Evolutionary conservation across 2,329 filamentous ascomycete species (phyloP), one percentile per base, ranked within the genome.

Genomic region (Alternaria sp.): DNA sequence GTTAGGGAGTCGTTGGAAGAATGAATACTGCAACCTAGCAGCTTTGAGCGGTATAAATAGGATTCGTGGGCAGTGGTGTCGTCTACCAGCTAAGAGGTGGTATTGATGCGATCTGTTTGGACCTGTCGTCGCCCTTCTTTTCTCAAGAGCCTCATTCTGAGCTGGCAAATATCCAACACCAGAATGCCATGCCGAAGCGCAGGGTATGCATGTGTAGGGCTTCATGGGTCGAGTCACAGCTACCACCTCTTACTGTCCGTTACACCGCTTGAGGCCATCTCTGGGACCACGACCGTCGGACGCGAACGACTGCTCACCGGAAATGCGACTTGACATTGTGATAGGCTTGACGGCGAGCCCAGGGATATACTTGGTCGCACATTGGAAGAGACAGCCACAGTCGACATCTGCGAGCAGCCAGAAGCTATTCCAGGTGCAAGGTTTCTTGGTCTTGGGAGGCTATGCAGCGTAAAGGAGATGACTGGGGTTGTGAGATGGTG

Each of bases 191-290:
- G 36, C 23, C 40, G 23, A 23, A 10, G 23, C 34, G 26, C 23
- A n/a, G 33, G 1, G 6, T 48, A 9, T 40, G 28, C 42, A 33
- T 6, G 9, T 10, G 24, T 5, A n/a, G 13, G 13, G 11, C 26
- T 56, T 44, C 24, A 17, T 4, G 31, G 31, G 3, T 8, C 40
- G 39, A 56, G 13, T 28, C 29, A 33, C 11, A 11, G 23, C 37
- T 24, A 3, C 17, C 1, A 5, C 7, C 24, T 14, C n/a, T 28
- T 23, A 8, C 31, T 17, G 3, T 49, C 14, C 26, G 46, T 11
- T 31, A 45, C 48, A 56, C 54, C 48, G 54, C 48, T 17, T 51
- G 54, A 46, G 54, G 23, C 54, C 54, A 11, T 45, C 28, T 52
- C 7, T 10, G 26, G 23, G 48, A 46, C 54, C 54, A 31, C 14